Base-by-base conservation (phyloP, 2,329 filamentous ascomycete species). In the Clarireedia sp. region DNA sequence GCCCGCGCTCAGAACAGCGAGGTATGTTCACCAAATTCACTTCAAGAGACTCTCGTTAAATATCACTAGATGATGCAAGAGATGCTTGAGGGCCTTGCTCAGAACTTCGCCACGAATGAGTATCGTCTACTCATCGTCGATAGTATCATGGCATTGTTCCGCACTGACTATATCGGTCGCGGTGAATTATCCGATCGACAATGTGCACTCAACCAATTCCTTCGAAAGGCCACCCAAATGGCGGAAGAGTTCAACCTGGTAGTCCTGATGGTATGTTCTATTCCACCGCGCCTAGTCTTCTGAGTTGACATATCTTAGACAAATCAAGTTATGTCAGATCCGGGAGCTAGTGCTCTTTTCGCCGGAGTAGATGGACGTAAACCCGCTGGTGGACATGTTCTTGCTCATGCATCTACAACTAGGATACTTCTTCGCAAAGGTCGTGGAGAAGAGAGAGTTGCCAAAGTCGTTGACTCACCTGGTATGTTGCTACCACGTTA, bases 271-370 rank as follows among this genome's bases (percentile, higher is more conserved):
- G 78, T 80, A 67, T 59, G 65, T 38, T 40, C 44, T 23, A 21
- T 21, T 3, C 19, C 16, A 26, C 12, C 10, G 16, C 33, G 36
- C 36, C 40, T 17, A 21, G 40, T 14, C 17, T 21, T 40, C 24
- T 10, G 16, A n/a, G 16, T 44, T 58, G 16, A 59, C 26, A 26
- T 2, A 24, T 17, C 43, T 5, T 26, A 81, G 80, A 87, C 84
- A 52, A 87, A 87, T 61, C 84, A 87, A 70, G 84, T 87, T 37
- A 83, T 86, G 70, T 85, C 81, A 56, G 84, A 87, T 62, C 84
- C 84, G 14, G 83, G 84, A 58, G 84, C 83, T 10, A 86, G 77
- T 67, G 80, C 83, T 46, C 73, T 87, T 10, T 87, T 87, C 65
- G 80, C 82, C 50, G 78, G 82, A 60, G 82, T 81, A 55, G 84